Percentiles rank a stretch among this genome's conserved stretches.
Evolutionary conservation across 495 filamentous ascomycete species (phyloP).

Genomic region (Xylona heveae): DNA sequence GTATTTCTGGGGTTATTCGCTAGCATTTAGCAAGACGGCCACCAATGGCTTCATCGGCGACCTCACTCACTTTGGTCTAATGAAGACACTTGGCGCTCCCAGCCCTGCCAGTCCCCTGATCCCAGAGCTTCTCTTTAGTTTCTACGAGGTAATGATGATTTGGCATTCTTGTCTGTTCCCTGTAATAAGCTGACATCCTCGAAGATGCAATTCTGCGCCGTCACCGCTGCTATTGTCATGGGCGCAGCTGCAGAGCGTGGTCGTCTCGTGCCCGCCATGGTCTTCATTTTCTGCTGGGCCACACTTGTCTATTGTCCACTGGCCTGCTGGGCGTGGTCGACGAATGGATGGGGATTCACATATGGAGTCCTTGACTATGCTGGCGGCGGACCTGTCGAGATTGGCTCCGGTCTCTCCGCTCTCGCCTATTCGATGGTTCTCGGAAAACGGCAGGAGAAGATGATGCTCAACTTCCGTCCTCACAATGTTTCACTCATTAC

Average conservation of each 20-base stretch:
- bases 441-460: conserved; percentile 92
- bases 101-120: conserved; percentile 42
- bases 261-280: conserved; percentile 82
- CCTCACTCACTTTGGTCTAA: conserved; percentile 40
- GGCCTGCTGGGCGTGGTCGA: conserved; percentile 89
- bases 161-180: not conserved
- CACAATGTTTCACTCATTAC: conserved; percentile 98
- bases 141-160: conserved; percentile 36
- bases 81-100: conserved; percentile 38
- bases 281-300: conserved; percentile 90
- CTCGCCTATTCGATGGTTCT: conserved; percentile 91
- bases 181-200: conserved; percentile 4
- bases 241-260: conserved; percentile 87
- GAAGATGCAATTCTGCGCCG: conserved; percentile 88
- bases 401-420: conserved; percentile 79
- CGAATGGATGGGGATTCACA: conserved; percentile 78
- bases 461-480: conserved; percentile 90
- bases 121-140: conserved; percentile 39
- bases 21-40: conserved; percentile 41
- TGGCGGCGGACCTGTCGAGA: conserved; percentile 94
- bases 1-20: conserved; percentile 57
- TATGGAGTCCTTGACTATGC: conserved; percentile 95
- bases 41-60: conserved; percentile 49
- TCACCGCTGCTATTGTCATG: conserved; percentile 82
- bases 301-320: conserved; percentile 94